Evolutionary conservation across 768 basidiomycete species (phyloP).

Genomic region (Russula griseocarnosa): DNA sequence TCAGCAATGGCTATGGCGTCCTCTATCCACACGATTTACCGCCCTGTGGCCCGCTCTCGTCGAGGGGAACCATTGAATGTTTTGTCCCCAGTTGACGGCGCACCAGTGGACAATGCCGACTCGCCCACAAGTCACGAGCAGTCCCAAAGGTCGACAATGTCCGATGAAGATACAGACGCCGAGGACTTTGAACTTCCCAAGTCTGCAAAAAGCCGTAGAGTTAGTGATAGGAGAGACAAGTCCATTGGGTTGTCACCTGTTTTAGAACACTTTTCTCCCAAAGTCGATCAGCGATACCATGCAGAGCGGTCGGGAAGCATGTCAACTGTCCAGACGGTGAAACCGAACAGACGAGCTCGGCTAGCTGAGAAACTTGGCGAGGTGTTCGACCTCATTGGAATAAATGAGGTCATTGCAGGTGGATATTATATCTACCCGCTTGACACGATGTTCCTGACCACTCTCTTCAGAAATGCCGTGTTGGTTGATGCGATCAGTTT

Average conservation of each 20-base stretch:
- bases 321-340: constrained; percentile 72
- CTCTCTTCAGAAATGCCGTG: constrained; percentile 75
- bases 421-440: constrained; percentile 31
- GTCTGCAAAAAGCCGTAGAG: constrained; percentile 12
- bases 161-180: constrained; percentile 29
- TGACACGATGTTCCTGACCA: constrained; percentile 9
- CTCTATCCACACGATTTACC: constrained; percentile 84
- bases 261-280: constrained; percentile 20
- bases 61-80: constrained; percentile 35
- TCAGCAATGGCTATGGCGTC: constrained; percentile 59
- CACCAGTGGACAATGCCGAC: constrained; percentile 21
- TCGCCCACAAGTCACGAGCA: constrained; percentile 10
- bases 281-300: constrained; percentile 17
- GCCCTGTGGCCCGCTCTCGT: constrained; percentile 68
- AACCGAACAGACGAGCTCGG: constrained; percentile 58
- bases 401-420: constrained; percentile 85
- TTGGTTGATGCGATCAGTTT: constrained; percentile 84
- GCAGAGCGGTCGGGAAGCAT: constrained; percentile 38
- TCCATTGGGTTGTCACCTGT: constrained; percentile 13
- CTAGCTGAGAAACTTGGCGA: constrained; percentile 87
- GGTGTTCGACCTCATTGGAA: constrained; percentile 76
- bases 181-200: constrained; percentile 29
- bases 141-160: background rate
- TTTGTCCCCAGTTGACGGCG: constrained; percentile 24
- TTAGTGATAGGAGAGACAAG: constrained; percentile 17